Conservation (phyloP, 441 rosid genomes). For the Adansonia grandidieri region DNA sequence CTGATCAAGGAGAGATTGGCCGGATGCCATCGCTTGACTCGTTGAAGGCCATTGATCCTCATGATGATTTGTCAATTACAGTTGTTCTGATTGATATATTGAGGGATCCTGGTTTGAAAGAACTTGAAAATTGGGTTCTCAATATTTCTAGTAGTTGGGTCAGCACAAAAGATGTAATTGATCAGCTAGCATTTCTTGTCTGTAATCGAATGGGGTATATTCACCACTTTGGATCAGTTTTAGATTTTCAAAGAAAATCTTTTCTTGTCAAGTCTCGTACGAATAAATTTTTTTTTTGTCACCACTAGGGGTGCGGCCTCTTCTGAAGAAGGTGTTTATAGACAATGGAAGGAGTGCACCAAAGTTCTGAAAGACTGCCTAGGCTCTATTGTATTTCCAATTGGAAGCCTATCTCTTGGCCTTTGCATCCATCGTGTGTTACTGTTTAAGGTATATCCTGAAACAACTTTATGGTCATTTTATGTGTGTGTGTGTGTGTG, state of each 20-base stretch:
- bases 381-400: slow-evolving; percentile 46
- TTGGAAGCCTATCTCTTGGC: slow-evolving; percentile 51
- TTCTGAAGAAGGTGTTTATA: slow-evolving; percentile 37
- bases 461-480: slow-evolving; percentile 1
- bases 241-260: not conserved
- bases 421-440: slow-evolving; percentile 48
- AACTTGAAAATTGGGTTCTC: slow-evolving; percentile 38
- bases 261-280: slow-evolving; percentile 16
- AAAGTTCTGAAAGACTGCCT: slow-evolving; percentile 35
- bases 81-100: slow-evolving; percentile 40
- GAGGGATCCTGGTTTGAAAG: slow-evolving; percentile 41
- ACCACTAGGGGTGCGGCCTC: slow-evolving; percentile 38
- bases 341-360: slow-evolving; percentile 39
- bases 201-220: slow-evolving; percentile 46
- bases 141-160: slow-evolving; percentile 31
- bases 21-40: slow-evolving; percentile 44
- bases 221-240: slow-evolving; percentile 1
- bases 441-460: slow-evolving; percentile 46
- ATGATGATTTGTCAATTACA: slow-evolving; percentile 34
- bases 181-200: slow-evolving; percentile 44
- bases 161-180: slow-evolving; percentile 35
- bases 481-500: not conserved
- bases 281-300: slow-evolving; percentile 15
- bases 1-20: slow-evolving; percentile 38
- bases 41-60: slow-evolving; percentile 42